Conservation (phyloP, 2,329 filamentous ascomycete species). For the Neofusicoccum laricinum region DNA sequence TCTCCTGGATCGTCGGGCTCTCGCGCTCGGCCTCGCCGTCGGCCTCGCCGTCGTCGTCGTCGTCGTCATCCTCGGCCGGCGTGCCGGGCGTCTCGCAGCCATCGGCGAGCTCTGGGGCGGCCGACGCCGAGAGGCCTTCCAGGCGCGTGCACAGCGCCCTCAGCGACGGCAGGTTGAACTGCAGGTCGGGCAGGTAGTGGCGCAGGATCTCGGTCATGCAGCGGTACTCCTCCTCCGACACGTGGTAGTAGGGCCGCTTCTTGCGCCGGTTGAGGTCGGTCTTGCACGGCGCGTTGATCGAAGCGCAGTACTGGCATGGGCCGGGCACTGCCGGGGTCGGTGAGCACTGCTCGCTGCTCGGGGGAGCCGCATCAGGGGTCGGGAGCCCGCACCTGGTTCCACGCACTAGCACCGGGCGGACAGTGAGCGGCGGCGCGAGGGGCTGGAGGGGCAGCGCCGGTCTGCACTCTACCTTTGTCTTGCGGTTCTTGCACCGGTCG, state of each 20-base stretch:
- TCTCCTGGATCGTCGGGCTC: slow-evolving; percentile 26
- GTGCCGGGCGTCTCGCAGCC: slow-evolving; percentile 19
- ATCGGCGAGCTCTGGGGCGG: not conserved
- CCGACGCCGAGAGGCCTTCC: not conserved
- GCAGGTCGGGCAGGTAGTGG: slow-evolving; percentile 35
- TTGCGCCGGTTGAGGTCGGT: slow-evolving; percentile 33
- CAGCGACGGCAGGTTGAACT: slow-evolving; percentile 33
- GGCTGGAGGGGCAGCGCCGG: not conserved
- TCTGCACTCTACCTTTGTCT: slow-evolving; percentile 31
- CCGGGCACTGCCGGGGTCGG: slow-evolving; percentile 30
- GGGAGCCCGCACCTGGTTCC: slow-evolving; percentile 32
- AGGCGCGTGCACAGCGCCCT: slow-evolving; percentile 24
- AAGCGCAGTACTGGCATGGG: slow-evolving; percentile 37
- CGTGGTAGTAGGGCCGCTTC: slow-evolving; percentile 39
- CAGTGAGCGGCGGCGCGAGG: slow-evolving; percentile 22
- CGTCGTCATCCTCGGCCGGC: slow-evolving; percentile 26
- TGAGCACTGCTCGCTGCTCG: not conserved
- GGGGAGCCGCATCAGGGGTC: slow-evolving; percentile 7
- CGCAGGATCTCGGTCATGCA: slow-evolving; percentile 37
- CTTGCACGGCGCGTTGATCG: slow-evolving; percentile 34
- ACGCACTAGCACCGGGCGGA: slow-evolving; percentile 33
- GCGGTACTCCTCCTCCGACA: slow-evolving; percentile 39
- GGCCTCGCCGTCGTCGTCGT: slow-evolving; percentile 23
- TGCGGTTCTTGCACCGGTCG: slow-evolving; percentile 36
- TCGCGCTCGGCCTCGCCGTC: slow-evolving; percentile 6